A percentile compares a stretch with the other conserved stretches of the same genome.
Evolutionary conservation across 2,329 filamentous ascomycete species (phyloP).

Genomic region (Arthrobotrys sinensis): DNA sequence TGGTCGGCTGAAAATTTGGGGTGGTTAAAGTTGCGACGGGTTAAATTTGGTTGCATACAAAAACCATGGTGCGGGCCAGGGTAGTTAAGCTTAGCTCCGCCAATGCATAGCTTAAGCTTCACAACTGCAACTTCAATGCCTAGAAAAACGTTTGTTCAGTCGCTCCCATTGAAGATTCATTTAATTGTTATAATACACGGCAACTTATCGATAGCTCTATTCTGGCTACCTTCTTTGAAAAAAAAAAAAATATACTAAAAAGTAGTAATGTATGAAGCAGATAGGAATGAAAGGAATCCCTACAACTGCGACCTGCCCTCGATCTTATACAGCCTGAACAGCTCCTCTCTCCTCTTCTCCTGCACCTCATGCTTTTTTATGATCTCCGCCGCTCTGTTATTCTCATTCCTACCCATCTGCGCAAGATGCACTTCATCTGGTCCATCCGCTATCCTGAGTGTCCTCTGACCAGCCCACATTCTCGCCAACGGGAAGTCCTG

Average conservation of each 20-base stretch:
- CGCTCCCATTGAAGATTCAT: conserved; percentile 1
- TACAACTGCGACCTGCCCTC: conserved; percentile 65
- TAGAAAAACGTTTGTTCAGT: background rate
- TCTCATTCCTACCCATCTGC: conserved; percentile 86
- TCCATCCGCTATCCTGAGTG: conserved; percentile 88
- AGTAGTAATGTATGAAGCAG: background rate
- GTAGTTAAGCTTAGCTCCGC: background rate
- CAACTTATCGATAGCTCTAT: conserved; percentile 4
- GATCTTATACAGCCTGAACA: conserved; percentile 74
- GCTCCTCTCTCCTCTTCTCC: conserved; percentile 75
- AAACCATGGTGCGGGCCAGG: background rate
- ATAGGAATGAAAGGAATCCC: background rate
- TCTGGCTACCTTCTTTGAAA: background rate
- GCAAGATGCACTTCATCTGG: conserved; percentile 95
- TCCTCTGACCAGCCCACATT: conserved; percentile 86
- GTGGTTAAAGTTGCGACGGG: background rate
- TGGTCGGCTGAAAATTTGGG: conserved; percentile 27
- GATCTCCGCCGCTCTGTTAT: conserved; percentile 76
- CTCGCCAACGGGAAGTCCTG: conserved; percentile 93
- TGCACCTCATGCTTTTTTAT: conserved; percentile 77
- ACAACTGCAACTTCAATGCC: background rate
- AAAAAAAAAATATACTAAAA: conserved; percentile 4
- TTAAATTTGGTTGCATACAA: background rate
- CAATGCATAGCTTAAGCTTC: background rate
- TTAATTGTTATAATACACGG: conserved; percentile 12